Percentiles rank a stretch among this genome's conserved stretches.
phyloP scores from a whole-genome alignment of 495 filamentous ascomycete genomes.

The Trypethelium eluteriae region DNA sequence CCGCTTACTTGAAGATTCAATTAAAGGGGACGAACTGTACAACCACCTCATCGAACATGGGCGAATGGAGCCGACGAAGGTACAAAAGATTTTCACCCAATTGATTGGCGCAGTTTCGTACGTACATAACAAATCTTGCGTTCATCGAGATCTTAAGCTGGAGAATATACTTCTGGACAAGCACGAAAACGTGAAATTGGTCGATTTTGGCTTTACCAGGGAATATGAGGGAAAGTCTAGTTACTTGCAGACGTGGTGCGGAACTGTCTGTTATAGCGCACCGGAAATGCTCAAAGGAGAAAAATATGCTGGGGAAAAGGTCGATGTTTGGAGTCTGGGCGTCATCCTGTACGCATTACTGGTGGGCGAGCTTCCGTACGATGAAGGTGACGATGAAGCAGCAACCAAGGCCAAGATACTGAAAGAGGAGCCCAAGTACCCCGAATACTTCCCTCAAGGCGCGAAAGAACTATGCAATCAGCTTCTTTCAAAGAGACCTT shows the following conservation, averaged over 20 bases:
- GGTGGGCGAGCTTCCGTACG: conserved; percentile 88
- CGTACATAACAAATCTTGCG: conserved; percentile 90
- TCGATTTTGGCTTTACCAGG: conserved; percentile 95
- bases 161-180: conserved; percentile 98
- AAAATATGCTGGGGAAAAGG: conserved; percentile 94
- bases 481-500: conserved; percentile 79
- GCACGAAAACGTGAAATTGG: conserved; percentile 95
- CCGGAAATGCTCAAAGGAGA: conserved; percentile 98
- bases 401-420: conserved; percentile 80
- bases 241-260: conserved; percentile 95
- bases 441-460: conserved; percentile 68
- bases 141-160: conserved; percentile 92
- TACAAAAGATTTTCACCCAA: conserved; percentile 92
- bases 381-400: conserved; percentile 78
- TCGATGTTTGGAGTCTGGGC: conserved; percentile 96
- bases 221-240: conserved; percentile 95
- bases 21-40: conserved; percentile 86
- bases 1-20: neutral
- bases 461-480: conserved; percentile 65
- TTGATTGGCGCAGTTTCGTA: conserved; percentile 92
- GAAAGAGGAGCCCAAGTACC: conserved; percentile 73
- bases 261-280: conserved; percentile 93
- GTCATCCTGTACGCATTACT: conserved; percentile 92
- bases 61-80: conserved; percentile 74
- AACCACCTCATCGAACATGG: conserved; percentile 87